Base-by-base conservation (phyloP, 192 early-diverging fungal species). In the Coemansia umbellata region DNA sequence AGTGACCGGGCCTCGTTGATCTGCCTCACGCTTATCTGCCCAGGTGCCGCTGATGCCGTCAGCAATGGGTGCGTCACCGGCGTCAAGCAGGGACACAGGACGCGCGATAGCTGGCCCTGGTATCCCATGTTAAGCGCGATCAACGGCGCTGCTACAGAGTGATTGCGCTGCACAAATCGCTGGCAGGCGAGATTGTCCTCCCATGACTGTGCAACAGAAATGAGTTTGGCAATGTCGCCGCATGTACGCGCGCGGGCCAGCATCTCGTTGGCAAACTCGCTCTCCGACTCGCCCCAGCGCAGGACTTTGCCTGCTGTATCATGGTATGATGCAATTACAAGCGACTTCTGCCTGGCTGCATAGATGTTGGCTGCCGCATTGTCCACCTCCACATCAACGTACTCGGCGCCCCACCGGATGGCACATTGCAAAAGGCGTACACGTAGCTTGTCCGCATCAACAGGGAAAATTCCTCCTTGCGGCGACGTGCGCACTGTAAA, bases 71-170 rank as follows among this genome's bases (percentile, higher is more conserved):
- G 97, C 2, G 95, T 99, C 18, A 96, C 92, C 5, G 97, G 97
- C 3, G 97, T 95, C 43, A 97, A 60, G 55, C 84, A 88, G n/a
- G 81, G 82, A 69, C 97, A 97, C 42, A 95, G 69, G 1, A 91
- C 86, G 30, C 94, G 86, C 1, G 93, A 93, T 28, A 94, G 66
- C 70, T 92, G 93, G n/a, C 97, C 97, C 5, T 72, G 41, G 15
- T 81, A 68, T 8, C 91, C 91, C 97, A 99, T 99, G 72, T 96
- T 94, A 27, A 99, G 74, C 0, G 93, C 90, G 58, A 99, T 96
- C 58, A 97, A 44, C 28, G 92, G 92, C 37, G 26, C 17, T 0
- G 41, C 60, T 1, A 68, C 58, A 8, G 77, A 51, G 22, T 74
- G 60, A 42, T 81, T 56, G 3, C 51, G 54, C 15, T 72, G 49